These are phyloP conservation scores for Phialocephala subalpina DNA, from an alignment of 2,329 filamentous ascomycete genomes.

Conservation along the genomic window DNA sequence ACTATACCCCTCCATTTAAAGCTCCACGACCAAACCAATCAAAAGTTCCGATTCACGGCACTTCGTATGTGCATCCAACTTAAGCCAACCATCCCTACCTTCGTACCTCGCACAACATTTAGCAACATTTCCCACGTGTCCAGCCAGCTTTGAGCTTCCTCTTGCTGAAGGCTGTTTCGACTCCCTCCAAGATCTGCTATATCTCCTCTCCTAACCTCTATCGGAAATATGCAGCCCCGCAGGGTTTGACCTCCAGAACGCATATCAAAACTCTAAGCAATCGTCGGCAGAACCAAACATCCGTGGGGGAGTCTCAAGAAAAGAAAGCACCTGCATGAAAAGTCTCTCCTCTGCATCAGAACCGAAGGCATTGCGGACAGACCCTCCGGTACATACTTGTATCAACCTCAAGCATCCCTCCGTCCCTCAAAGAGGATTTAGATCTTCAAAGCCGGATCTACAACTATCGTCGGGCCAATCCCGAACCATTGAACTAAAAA, in stretches of 20 bases:
- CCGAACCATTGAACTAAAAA: background rate
- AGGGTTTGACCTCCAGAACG: background rate
- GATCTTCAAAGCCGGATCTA: constrained; percentile 5
- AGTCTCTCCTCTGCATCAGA: background rate
- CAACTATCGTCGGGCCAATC: constrained; percentile 3
- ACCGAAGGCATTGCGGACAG: background rate
- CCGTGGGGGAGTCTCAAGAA: background rate
- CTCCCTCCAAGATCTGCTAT: constrained; percentile 6
- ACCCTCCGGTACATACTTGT: background rate
- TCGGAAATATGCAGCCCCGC: background rate
- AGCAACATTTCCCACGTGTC: background rate
- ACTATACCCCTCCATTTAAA: background rate
- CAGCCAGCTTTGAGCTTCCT: background rate
- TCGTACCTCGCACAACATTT: background rate
- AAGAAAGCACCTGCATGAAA: background rate
- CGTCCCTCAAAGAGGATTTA: background rate
- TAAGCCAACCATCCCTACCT: background rate
- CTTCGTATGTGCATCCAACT: background rate
- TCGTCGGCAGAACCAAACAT: background rate
- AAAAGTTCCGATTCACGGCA: background rate
- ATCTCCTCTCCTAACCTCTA: background rate
- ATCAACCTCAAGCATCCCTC: background rate
- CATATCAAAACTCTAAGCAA: background rate
- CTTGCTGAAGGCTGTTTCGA: background rate
- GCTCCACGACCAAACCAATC: background rate